Evolutionary conservation across 1,284 basidiomycete species (phyloP), one percentile per base, ranked within the genome.

Genomic region (Laetiporus sulphureus): DNA sequence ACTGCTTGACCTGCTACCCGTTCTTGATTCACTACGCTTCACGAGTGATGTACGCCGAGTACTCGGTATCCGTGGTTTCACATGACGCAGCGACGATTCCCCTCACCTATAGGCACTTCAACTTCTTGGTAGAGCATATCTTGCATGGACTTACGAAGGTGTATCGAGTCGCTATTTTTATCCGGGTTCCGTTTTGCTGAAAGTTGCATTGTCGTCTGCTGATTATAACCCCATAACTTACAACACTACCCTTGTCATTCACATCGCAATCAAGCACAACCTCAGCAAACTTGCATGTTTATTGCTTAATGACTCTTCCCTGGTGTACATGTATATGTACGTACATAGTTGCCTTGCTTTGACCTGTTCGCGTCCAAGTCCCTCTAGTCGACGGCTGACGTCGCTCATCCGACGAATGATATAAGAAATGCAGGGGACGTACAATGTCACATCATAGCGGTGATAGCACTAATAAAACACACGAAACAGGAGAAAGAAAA

Each of bases 11-110:
- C 75, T 97, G 42, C 71, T 99, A 16, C 95, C 95, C 16, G 84
- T 99, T 36, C 77, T 99, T 43, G 95, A 99, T 65, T 93, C 90
- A 39, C 67, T 99, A 46, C 79, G 95, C 23, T 99, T 99, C 65
- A 96, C 94, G 4, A 87, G 80, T 46, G 95, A 99, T 61, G 95
- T 99, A 18, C 79, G 95, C 50, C 78, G 89, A 52, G 85, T 99
- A 22, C 73, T 99, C 37, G 93, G 95, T 41, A 79, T 98, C 46
- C 81, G 84, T 48, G 75, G 73, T 29, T 75, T 72, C 52, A 71
- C 62, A 59, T 65, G 55, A 64, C 58, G 39, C 15, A 19, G 19
- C 16, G 37, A 35, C n/a, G 18, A 18, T 18, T 19, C 22, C 16
- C n/a, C 6, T 38, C 11, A 22, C 21, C n/a, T 20, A 30, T 37